Evolutionary conservation across 176 grass and related monocot genomes (phyloP), one percentile per base, ranked within the genome.

Genomic region (Raddia distichophylla): DNA sequence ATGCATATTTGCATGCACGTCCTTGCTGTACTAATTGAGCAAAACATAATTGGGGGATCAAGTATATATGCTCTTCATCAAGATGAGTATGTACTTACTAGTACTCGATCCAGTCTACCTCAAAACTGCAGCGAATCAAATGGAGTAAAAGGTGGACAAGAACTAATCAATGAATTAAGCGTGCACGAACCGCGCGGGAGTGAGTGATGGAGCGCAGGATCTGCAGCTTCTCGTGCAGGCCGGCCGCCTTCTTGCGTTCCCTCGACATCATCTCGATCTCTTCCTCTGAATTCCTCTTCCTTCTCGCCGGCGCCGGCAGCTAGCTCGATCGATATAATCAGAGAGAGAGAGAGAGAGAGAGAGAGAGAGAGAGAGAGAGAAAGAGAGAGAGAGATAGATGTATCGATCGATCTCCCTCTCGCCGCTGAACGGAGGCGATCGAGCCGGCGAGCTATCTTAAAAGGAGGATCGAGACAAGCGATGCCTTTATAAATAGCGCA

Each of bases 151-250:
- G 19, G 75, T 68, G 44, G 62, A 69, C 44, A 43, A 7, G 40
- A 27, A 27, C 27, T 27, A 27, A 27, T 27, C 27, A 1, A 27
- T 27, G 37, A 40, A 40, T 40, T 40, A 40, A 40, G 37, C 2
- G 2, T 5, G 27, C 27, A 27, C 37, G 37, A 3, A 98, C 96
- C 82, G 90, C 93, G 69, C 86, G 82, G 32, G 96, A 98, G 61
- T 98, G 91, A 20, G 91, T 95, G 67, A 95, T 60, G 19, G 96
- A 91, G 7, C 96, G 96, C 11, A 98, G 93, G 79, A 91, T 65
- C 73, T 95, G 93, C 37, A 95, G 87, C 84, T 95, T 93, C 55
- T 93, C 92, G 85, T 85, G 86, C 12, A 95, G 89, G 84, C 37
- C 84, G 12, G 82, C 81, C 54, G 89, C 74, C 56, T 88, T 94